Conservation (phyloP, 768 basidiomycete species). For the Grammothele lineata region DNA sequence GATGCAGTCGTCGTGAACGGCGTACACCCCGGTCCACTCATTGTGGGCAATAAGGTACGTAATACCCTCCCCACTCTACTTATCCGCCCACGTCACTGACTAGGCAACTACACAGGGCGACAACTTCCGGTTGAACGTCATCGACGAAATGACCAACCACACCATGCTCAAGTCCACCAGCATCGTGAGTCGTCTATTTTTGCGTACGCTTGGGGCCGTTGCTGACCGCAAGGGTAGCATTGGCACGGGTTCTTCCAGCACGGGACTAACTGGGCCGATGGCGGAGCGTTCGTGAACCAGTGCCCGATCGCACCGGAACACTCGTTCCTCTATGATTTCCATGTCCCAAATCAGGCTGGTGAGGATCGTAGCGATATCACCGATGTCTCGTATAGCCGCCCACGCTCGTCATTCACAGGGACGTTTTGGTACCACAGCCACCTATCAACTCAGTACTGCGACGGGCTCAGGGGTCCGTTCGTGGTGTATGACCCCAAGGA, state of each 20-base stretch:
- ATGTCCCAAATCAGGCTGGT: constrained; percentile 20
- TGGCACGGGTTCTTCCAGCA: constrained; percentile 48
- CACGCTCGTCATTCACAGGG: constrained; percentile 2
- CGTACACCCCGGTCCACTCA: constrained; percentile 9
- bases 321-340: constrained; percentile 35
- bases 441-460: constrained; percentile 48
- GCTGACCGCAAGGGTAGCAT: constrained; percentile 11
- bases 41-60: constrained; percentile 11
- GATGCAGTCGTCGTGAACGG: constrained; percentile 11
- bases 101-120: constrained; percentile 22
- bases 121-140: constrained; percentile 9
- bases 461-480: constrained; percentile 47
- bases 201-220: neutral
- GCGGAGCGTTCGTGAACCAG: constrained; percentile 39
- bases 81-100: neutral
- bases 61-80: neutral
- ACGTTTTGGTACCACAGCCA: constrained; percentile 50
- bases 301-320: constrained; percentile 29
- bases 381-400: too few relatives aligned
- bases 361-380: neutral
- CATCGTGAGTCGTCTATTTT: constrained; percentile 8
- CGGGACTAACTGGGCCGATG: constrained; percentile 40
- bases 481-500: constrained; percentile 35
- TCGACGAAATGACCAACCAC: constrained; percentile 8
- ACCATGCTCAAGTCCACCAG: constrained; percentile 11